These are phyloP conservation scores for Vigna mungo DNA, from an alignment of 306 rosid genomes.

Conservation along the genomic window DNA sequence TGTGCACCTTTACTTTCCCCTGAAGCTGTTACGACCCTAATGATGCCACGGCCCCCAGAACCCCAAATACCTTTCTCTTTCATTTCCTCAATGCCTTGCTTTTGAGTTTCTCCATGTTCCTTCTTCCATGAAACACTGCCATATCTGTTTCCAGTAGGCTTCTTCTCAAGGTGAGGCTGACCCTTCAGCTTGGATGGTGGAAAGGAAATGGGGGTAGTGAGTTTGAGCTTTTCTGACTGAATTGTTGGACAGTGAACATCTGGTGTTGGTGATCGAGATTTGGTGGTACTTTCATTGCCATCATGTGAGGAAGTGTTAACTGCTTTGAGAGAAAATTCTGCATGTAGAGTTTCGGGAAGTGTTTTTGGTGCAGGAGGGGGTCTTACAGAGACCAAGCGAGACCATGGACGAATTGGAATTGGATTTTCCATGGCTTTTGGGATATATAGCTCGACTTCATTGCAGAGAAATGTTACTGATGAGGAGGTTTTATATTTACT, in stretches of 20 bases:
- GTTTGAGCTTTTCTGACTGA: conserved; percentile 45
- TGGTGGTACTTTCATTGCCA: conserved; percentile 6
- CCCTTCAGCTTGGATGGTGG: conserved; percentile 51
- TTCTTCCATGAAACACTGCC: too few species aligned
- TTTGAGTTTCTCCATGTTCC: too few species aligned
- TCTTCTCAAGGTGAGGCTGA: conserved; percentile 44
- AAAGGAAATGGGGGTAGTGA: conserved; percentile 45
- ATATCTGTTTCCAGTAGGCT: conserved; percentile 35
- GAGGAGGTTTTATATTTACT: neutral
- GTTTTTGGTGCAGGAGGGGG: neutral
- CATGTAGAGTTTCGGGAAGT: neutral
- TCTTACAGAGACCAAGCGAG: conserved; percentile 53
- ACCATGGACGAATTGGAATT: conserved; percentile 67
- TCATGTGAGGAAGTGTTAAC: conserved; percentile 14
- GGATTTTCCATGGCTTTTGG: conserved; percentile 56
- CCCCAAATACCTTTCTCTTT: too few species aligned
- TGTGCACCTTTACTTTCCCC: conserved; percentile 86
- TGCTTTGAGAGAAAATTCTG: neutral
- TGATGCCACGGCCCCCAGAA: too few species aligned
- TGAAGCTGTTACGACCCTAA: conserved; percentile 55
- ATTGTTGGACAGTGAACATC: conserved; percentile 14
- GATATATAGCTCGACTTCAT: too few species aligned
- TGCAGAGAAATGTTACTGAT: neutral
- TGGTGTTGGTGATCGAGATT: conserved; percentile 46
- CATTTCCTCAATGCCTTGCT: too few species aligned